Base-by-base conservation (phyloP, 75 land plant species). In the Isoetes taiwanensis region DNA sequence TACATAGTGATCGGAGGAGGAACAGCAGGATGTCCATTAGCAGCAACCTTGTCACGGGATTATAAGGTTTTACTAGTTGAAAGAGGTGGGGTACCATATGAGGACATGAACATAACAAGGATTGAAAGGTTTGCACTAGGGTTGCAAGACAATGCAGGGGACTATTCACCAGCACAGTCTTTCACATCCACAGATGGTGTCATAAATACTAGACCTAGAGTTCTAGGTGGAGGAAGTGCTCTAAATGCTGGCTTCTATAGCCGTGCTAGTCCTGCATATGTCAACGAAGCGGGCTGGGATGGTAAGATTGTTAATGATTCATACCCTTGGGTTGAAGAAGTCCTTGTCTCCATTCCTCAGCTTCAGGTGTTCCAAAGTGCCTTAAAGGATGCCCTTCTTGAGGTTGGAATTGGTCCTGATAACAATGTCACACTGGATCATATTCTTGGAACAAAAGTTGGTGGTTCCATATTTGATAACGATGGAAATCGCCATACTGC, bases 21-120 rank as follows among this genome's bases (percentile, higher is more conserved):
- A 19, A 46, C 50, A 19, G 50, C 50, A 5, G 50, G 50, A 6
- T 46, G 50, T n/a, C 50, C 50, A 5, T 46, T 46, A n/a, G 50
- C 50, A 6, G 6, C 50, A 6, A 46, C 50, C 25, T 23, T 46
- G 6, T 46, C 50, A 6, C 4, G 5, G 4, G 25, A 46, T 16
- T 46, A 6, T 23, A 46, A 19, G 25, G 50, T 46, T 8, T n/a
- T 46, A n/a, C 16, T 46, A 19, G 5, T 46, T 5, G 50, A 46
- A 19, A 5, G 50, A 6, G 50, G 50, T 8, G 50, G 50, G 25
- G 50, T 16, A 4, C 50, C 50, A 19, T 37, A 37, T 14, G 38
- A 14, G 11, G 14, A 37, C 14, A 9, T 14, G 14, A 37, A 37
- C 38, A 37, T 37, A 9, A 37, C 38, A 9, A 37, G 38, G 38